phyloP scores from a whole-genome alignment of 1,139 yeast species.

The Wickerhamomyces sp. region DNA sequence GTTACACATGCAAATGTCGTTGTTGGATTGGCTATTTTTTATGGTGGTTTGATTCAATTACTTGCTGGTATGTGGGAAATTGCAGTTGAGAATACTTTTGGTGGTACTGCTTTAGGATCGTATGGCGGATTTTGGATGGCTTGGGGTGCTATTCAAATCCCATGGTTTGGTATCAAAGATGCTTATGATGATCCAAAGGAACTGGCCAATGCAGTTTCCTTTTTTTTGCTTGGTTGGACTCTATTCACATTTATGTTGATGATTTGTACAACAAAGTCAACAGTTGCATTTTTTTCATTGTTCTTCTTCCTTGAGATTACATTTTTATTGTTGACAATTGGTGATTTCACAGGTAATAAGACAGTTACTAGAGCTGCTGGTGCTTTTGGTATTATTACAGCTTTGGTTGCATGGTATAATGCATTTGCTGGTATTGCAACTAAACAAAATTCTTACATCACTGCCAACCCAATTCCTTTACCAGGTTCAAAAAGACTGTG shows the following conservation, averaged over 20 bases:
- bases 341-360: constrained; percentile 41
- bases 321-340: constrained; percentile 60
- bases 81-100: constrained; percentile 66
- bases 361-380: constrained; percentile 56
- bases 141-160: constrained; percentile 54
- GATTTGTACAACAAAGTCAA: constrained; percentile 60
- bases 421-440: constrained; percentile 74
- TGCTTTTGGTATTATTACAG: constrained; percentile 58
- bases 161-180: constrained; percentile 55
- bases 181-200: constrained; percentile 39
- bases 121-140: constrained; percentile 75
- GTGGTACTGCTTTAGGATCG: constrained; percentile 65
- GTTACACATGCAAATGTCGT: constrained; percentile 46
- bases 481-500: constrained; percentile 28
- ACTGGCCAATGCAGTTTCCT: constrained; percentile 46
- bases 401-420: constrained; percentile 69
- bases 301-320: constrained; percentile 58
- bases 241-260: constrained; percentile 60
- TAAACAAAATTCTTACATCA: constrained; percentile 54
- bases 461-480: constrained; percentile 48
- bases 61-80: constrained; percentile 60
- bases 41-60: constrained; percentile 78
- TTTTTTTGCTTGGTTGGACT: constrained; percentile 61
- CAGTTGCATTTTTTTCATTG: constrained; percentile 57
- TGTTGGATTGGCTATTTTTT: constrained; percentile 74